Evolutionary conservation across 305 asterid genomes (phyloP), one percentile per base, ranked within the genome.

Genomic region (Fraxinus dipetala): DNA sequence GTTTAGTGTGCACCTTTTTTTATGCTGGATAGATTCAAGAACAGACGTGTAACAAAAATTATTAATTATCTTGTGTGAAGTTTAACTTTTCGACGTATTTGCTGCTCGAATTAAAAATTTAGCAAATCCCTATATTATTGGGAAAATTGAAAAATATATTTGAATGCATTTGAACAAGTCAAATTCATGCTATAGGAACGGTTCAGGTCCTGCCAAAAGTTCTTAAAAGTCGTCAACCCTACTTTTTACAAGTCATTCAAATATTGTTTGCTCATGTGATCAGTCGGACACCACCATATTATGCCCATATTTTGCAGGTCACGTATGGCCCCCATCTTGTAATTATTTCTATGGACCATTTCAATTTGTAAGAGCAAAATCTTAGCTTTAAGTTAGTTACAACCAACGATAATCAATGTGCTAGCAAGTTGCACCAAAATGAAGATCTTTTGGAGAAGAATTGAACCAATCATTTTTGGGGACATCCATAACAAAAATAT

Each of bases 271-370:
- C 36, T 13, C 5, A 18, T 28, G 38, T 67, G 74, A 67, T 45
- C 56, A 45, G 20, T 63, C 32, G 7, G 9, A 69, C 22, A 13
- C 26, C 22, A 2, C 26, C n/a, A 54, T 48, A 63, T 2, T 54
- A 43, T 16, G 36, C 69, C 34, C 63, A 28, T 40, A 79, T 2
- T 20, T 48, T 30, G 32, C 34, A 22, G 56, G 4, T 59, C 51
- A 24, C n/a, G 22, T 70, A 30, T 69, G 81, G 61, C 35, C 81
- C 81, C 74, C 78, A 48, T 77, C n/a, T 72, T 6, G 14, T 36
- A 69, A 26, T 30, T 54, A 20, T 48, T 77, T 35, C 26, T 48
- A 2, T 67, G 81, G 81, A 76, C 84, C 84, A 54, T 79, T 83
- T 63, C 74, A 28, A 67, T 8, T 51, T 3, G 18, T 13, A 26